These are phyloP conservation scores for Astragalus glycyphyllos DNA, from an alignment of 306 rosid genomes.

Conservation along the genomic window DNA sequence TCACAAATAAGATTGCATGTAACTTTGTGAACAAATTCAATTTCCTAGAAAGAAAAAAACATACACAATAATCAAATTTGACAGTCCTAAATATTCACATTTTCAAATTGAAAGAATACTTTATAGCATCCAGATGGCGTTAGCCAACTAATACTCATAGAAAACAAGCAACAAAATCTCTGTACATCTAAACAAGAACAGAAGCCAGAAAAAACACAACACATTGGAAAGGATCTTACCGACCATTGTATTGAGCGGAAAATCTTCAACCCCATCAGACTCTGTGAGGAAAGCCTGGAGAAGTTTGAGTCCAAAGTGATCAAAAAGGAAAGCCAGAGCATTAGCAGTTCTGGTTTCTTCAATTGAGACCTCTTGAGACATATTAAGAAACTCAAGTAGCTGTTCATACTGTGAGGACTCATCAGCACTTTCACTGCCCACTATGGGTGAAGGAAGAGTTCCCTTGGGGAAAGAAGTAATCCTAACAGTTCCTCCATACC, in stretches of 20 bases:
- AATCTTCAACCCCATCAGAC: constrained; percentile 62
- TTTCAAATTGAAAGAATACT: background rate
- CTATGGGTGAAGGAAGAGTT: constrained; percentile 56
- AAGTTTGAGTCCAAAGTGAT: constrained; percentile 84
- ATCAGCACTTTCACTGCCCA: constrained; percentile 69
- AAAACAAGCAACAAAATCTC: background rate
- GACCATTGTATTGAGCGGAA: constrained; percentile 92
- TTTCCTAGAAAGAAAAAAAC: background rate
- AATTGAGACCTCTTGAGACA: constrained; percentile 67
- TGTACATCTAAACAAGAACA: background rate
- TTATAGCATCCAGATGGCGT: background rate
- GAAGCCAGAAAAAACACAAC: constrained; percentile 6
- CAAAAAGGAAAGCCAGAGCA: constrained; percentile 80
- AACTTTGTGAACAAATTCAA: background rate
- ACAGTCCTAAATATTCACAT: background rate
- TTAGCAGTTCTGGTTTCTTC: constrained; percentile 75
- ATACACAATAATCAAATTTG: background rate
- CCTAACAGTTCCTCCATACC: constrained; percentile 96
- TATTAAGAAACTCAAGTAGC: constrained; percentile 71
- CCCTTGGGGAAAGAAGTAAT: constrained; percentile 78
- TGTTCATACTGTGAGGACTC: constrained; percentile 81
- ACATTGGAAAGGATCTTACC: constrained; percentile 72
- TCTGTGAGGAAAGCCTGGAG: constrained; percentile 85
- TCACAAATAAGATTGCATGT: constrained; percentile 37
- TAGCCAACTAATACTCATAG: constrained; percentile 6